phyloP scores from a whole-genome alignment of 2,329 filamentous ascomycete genomes.

The Ceratocystis diversiconidia region DNA sequence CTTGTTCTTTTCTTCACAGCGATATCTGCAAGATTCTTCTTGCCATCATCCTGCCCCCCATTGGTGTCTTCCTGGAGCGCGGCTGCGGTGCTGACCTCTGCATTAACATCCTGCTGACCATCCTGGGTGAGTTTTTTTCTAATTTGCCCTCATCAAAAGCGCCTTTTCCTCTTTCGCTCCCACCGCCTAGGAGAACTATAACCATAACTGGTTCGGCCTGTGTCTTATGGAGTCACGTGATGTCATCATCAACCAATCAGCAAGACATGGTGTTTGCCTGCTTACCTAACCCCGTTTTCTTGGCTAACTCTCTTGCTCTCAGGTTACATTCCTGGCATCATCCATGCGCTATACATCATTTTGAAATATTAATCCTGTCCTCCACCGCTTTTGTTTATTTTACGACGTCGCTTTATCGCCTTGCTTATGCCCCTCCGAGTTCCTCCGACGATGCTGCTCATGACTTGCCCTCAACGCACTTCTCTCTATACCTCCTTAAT shows the following conservation, averaged over 20 bases:
- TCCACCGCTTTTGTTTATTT: not conserved
- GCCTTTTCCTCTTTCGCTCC: not conserved
- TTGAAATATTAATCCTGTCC: conserved; percentile 56
- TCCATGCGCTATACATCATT: conserved; percentile 89
- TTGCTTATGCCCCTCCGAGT: not conserved
- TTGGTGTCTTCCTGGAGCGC: conserved; percentile 89
- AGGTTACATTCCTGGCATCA: conserved; percentile 63
- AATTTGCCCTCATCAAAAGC: not conserved
- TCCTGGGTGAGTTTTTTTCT: conserved; percentile 38
- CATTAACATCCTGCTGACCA: conserved; percentile 84
- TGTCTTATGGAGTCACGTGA: not conserved
- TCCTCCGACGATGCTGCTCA: not conserved
- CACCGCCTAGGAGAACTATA: no score
- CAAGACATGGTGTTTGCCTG: no score
- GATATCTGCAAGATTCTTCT: conserved; percentile 60
- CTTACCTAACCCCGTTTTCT: not conserved
- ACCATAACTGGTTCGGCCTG: no score
- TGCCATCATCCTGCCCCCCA: conserved; percentile 75
- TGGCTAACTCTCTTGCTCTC: conserved; percentile 5
- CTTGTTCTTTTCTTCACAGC: conserved; percentile 22
- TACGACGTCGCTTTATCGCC: not conserved
- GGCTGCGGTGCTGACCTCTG: conserved; percentile 75
- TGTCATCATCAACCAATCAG: not conserved
- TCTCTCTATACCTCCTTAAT: not conserved
- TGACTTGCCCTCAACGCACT: not conserved